phyloP scores from a whole-genome alignment of 768 basidiomycete species.

The Phylloporus arenicola region DNA sequence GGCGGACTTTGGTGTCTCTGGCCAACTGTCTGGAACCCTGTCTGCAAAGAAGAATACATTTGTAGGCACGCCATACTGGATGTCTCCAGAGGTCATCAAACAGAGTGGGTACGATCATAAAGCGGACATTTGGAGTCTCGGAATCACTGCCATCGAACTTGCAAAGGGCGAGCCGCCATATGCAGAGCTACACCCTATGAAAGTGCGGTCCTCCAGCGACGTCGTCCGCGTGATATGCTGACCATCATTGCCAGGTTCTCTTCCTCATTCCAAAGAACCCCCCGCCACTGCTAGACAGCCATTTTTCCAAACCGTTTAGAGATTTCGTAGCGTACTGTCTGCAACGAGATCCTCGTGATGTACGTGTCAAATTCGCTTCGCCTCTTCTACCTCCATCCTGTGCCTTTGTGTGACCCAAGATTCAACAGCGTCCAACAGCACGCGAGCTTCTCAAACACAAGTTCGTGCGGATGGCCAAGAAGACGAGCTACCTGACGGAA shows the following conservation, averaged over 20 bases:
- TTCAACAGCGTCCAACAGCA: conserved; percentile 80
- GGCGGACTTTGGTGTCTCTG: conserved; percentile 98
- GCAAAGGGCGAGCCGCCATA: conserved; percentile 98
- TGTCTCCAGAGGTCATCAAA: conserved; percentile 99
- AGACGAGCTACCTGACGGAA: conserved; percentile 90
- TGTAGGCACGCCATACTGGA: conserved; percentile 98
- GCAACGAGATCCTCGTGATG: conserved; percentile 90
- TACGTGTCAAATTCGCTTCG: conserved; percentile 33
- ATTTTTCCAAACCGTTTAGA: conserved; percentile 88
- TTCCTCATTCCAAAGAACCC: conserved; percentile 98
- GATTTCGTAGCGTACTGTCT: conserved; percentile 93
- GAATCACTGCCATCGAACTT: conserved; percentile 95
- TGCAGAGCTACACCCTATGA: conserved; percentile 98
- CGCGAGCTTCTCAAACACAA: conserved; percentile 94
- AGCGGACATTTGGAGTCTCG: conserved; percentile 98
- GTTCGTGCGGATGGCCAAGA: conserved; percentile 92
- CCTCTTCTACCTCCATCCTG: conserved; percentile 2
- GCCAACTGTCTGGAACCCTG: conserved; percentile 88
- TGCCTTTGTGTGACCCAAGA: conserved; percentile 11
- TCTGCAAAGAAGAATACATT: conserved; percentile 98
- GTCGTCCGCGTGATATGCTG: neutral
- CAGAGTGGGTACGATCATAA: conserved; percentile 99
- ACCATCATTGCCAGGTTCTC: conserved; percentile 55
- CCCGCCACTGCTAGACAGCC: conserved; percentile 84
- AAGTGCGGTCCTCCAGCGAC: conserved; percentile 45